Base-by-base conservation (phyloP, 108 stramenopile genomes). In the Cylindrotheca fusiformis region DNA sequence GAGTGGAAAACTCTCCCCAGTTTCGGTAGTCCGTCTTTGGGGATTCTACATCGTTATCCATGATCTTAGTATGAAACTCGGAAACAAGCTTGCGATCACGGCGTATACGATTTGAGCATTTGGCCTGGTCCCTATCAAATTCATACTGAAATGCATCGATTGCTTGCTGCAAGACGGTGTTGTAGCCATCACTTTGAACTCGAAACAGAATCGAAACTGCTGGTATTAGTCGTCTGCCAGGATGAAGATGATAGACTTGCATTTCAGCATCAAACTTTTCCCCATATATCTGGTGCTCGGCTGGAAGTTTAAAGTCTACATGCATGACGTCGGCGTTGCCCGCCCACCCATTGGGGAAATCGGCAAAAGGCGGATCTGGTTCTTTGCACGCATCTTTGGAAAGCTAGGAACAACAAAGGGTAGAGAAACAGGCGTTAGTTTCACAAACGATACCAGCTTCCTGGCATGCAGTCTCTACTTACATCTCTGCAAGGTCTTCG, bases 281-380 rank as follows among this genome's bases (percentile, higher is more conserved):
- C 14, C 88, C 88, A 58, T 79, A 71, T 20, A 93, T 79, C 14
- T 68, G 67, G 48, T 93, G 91, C 68, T 93, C 91, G 0, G 74
- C 49, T 22, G 91, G 91, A 32, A 93, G 72, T 49, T 93, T 93
- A 66, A 93, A 86, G 73, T 93, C 91, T n/a, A 88, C 75, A 55
- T 93, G 80, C 48, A 79, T 32, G 5, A 55, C 56, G 58, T 87
- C 85, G 12, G 81, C 73, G 63, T 72, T 73, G 14, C 85, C 83
- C 31, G 69, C 70, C 73, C 91, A 89, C 46, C 76, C 80, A 33
- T 79, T 66, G 0, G 91, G 85, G 61, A 89, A 89, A 59, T 93
- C 91, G n/a, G 85, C 80, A 54, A 55, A 44, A 20, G 82, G 82
- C 28, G 82, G 82, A 79, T 83, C 78, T 4, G 82, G 82, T 53